Base-by-base conservation (phyloP, 169 alveolate species). In the Plasmodium cynomolgi region DNA sequence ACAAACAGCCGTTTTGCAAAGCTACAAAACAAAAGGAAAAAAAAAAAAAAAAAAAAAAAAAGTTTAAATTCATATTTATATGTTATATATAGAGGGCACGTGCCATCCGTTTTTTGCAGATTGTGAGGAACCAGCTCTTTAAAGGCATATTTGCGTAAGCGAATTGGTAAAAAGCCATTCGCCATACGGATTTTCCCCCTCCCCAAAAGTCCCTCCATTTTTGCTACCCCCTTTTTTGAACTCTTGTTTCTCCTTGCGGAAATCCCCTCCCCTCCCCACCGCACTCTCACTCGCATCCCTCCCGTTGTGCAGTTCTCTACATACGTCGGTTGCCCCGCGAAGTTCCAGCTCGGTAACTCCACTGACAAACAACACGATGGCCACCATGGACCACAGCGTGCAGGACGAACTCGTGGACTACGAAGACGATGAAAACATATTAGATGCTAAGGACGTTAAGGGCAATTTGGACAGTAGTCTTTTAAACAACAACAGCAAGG, bases 381-480 rank as follows among this genome's bases (percentile, higher is more conserved):
- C 95, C 54, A 88, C 84, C 41, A 93, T 83, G 91, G 96, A 79
- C 82, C 83, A 91, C 77, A 95, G 88, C 37, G 96, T 95, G 44
- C 95, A 95, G 91, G 97, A 96, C 92, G 97, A 96, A 50, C 88
- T 96, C 92, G 97, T 96, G 9, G 97, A 96, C 54, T 96, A 96
- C 84, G 97, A 96, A 95, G 97, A 96, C 91, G 96, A 96, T 95
- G 97, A 96, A 29, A 94, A 92, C 62, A 92, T 93, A 34, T 81
- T 95, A 54, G 84, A 96, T 47, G 90, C 95, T 11, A 92, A 84
- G 91, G 96, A 91, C 37, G 96, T 92, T 3, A 90, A 90, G 50
- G 91, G 91, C 23, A 81, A 15, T 47, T 68, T 81, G 33, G 91
- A 71, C 71, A 31, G 37, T 72, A 94, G 93, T 34, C 92, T 95